Base-by-base conservation (phyloP, 306 rosid genomes). In the Pterocarpus macrocarpus region DNA sequence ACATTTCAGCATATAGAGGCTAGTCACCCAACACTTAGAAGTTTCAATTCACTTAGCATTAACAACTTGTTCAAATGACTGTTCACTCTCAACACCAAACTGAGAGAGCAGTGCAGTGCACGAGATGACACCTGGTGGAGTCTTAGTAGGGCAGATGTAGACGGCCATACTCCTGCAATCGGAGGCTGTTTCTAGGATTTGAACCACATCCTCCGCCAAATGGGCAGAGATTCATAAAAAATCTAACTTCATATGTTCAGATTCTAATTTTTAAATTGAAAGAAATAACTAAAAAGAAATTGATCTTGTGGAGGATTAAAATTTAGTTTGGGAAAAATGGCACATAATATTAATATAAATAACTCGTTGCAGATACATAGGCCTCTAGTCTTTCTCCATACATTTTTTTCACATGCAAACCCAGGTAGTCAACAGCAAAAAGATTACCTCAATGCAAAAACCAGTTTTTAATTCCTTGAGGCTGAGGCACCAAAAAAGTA, bases 241-340 rank as follows among this genome's bases (percentile, higher is more conserved):
- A 4, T 33, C 76, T 64, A 71, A n/a, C 50, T 55, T 53, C 76
- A 52, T 14, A 2, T 72, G 65, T 16, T 35, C 49, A 72, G 45
- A 49, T 57, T 53, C 36, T 35, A 72, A 35, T 41, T 58, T 72
- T 16, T 53, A 36, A 71, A 72, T n/a, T 72, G 65, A 35, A 72
- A 36, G 65, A 11, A 56, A 39, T 36, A 38, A 72, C 65, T 12
- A 5, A 43, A 8, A 43, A 8, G 49, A 43, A 8, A 43, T 38
- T 4, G 7, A 6, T 38, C 41, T 38, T 38, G 41, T 5, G 1
- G 5, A 38, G 41, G 5, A 6, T 38, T 38, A 38, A 38, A 38
- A 38, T 38, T 38, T 38, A 0, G 41, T 38, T 38, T 38, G 41
- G 41, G 41, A 38, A 38, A 38, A 38, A 6, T 4, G 41, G 41